Percentiles rank a stretch among this genome's conserved stretches.
Evolutionary conservation across 805 yeast genomes (phyloP).

Genomic region (Kluyveromyces starmeri): DNA sequence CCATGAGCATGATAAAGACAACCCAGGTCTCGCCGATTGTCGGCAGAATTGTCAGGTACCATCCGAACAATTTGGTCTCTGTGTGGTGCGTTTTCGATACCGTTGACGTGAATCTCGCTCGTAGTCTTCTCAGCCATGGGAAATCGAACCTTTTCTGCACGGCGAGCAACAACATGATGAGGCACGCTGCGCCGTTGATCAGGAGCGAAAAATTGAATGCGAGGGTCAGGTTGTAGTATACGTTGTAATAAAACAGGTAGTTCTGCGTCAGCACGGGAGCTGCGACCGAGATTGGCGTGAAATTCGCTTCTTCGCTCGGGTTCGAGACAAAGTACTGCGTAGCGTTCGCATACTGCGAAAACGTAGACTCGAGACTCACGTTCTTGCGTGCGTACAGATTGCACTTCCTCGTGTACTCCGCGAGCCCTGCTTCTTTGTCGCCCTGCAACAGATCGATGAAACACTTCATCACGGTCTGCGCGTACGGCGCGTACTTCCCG

Average conservation of each 20-base stretch:
- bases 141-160: conserved; percentile 4
- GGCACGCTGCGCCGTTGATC: conserved; percentile 5
- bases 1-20: conserved; percentile 3
- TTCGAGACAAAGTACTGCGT: conserved; percentile 4
- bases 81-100: conserved; percentile 8
- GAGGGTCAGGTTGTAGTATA: conserved; percentile 6
- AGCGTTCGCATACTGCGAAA: conserved; percentile 5
- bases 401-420: conserved; percentile 3
- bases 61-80: conserved; percentile 5
- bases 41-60: conserved; percentile 7
- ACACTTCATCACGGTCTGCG: conserved; percentile 9
- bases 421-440: conserved; percentile 3
- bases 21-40: conserved; percentile 9
- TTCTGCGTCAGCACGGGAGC: conserved; percentile 2
- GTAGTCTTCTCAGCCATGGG: conserved; percentile 2
- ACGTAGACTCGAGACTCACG: neutral
- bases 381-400: neutral
- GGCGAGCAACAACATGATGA: neutral
- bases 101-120: conserved; percentile 7
- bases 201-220: conserved; percentile 7
- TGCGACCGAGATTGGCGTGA: conserved; percentile 4
- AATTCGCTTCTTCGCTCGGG: neutral
- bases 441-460: conserved; percentile 4
- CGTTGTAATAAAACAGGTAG: conserved; percentile 3
- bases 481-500: conserved; percentile 8